phyloP scores from a whole-genome alignment of 345 rosid species.

The Populus ilicifolia region DNA sequence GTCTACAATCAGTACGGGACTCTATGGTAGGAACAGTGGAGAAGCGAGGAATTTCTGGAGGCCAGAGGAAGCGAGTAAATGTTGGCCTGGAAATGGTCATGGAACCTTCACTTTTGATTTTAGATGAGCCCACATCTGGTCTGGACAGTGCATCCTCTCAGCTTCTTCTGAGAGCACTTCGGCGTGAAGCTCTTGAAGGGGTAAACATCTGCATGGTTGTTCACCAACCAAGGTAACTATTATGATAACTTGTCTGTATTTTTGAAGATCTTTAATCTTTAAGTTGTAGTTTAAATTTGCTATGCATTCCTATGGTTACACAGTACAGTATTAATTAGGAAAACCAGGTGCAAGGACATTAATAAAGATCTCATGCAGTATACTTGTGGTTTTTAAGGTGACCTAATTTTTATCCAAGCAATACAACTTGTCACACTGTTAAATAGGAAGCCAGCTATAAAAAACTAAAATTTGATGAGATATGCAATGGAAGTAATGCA shows the following conservation, averaged over 20 bases:
- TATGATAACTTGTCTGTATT: not conserved
- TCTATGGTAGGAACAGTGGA: constrained; percentile 94
- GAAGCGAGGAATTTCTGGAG: constrained; percentile 94
- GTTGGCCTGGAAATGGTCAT: constrained; percentile 97
- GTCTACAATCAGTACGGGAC: constrained; percentile 73
- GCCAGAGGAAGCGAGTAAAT: constrained; percentile 92
- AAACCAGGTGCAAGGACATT: not conserved
- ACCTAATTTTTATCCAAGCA: too few species aligned
- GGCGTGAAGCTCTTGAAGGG: constrained; percentile 88
- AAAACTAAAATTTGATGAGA: too few species aligned
- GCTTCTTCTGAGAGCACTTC: constrained; percentile 81
- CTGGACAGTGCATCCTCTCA: constrained; percentile 96
- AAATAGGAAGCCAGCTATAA: too few species aligned
- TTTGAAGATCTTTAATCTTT: not conserved
- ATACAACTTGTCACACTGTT: too few species aligned
- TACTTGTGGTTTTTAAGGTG: too few species aligned
- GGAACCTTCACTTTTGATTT: constrained; percentile 90
- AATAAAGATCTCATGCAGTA: too few species aligned
- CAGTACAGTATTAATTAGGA: not conserved
- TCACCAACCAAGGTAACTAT: constrained; percentile 84
- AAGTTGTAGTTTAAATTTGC: not conserved
- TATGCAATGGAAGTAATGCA: too few species aligned
- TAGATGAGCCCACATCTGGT: constrained; percentile 98
- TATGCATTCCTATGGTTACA: not conserved
- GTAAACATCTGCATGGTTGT: constrained; percentile 93